Evolutionary conservation across 306 rosid species (phyloP).

Genomic region (Delonix regia): DNA sequence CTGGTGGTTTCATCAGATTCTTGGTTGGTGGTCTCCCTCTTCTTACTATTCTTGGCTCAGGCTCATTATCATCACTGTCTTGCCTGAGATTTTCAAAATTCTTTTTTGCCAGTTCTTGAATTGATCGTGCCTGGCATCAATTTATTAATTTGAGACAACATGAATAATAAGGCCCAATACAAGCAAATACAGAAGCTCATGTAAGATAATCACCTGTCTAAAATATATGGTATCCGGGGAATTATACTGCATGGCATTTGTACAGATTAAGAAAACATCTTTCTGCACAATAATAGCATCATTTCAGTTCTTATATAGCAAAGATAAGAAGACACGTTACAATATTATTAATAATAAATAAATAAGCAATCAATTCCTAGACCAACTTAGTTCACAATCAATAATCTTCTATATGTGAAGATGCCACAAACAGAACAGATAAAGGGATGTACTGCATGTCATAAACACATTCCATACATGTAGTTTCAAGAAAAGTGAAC

Average conservation of each 20-base stretch:
- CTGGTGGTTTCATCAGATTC: conserved; percentile 51
- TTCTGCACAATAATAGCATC: conserved; percentile 47
- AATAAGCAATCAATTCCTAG: background rate
- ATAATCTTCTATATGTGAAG: background rate
- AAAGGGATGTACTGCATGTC: background rate
- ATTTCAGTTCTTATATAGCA: conserved; percentile 22
- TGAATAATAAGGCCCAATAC: conserved; percentile 1
- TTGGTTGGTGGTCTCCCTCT: conserved; percentile 78
- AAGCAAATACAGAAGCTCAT: background rate
- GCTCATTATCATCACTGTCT: conserved; percentile 67
- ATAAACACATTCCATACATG: background rate
- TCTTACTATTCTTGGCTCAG: conserved; percentile 58
- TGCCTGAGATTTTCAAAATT: conserved; percentile 67
- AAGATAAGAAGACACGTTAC: background rate
- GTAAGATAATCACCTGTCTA: conserved; percentile 60
- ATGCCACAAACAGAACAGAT: background rate
- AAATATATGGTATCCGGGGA: conserved; percentile 72
- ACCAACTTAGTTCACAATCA: background rate
- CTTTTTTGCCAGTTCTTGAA: conserved; percentile 70
- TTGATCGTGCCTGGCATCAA: conserved; percentile 64
- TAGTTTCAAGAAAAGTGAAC: background rate
- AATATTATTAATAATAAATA: background rate
- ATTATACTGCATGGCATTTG: conserved; percentile 82
- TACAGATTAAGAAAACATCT: conserved; percentile 63
- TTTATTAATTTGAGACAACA: conserved; percentile 7